phyloP scores from a whole-genome alignment of 2,329 filamentous ascomycete genomes.

The Hypoxylon rubiginosum region DNA sequence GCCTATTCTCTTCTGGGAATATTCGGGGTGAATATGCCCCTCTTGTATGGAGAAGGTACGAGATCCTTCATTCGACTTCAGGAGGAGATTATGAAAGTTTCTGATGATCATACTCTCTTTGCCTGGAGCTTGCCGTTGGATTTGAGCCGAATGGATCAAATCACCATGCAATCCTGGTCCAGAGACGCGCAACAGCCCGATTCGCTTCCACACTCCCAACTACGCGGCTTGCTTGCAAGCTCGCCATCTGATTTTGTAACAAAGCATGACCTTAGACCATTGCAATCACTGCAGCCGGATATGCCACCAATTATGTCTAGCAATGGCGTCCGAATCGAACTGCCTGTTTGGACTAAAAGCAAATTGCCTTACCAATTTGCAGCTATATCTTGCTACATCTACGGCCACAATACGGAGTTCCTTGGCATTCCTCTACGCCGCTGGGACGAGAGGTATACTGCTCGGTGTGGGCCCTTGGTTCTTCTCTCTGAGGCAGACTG shows the following conservation, averaged over 20 bases:
- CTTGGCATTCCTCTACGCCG: not conserved
- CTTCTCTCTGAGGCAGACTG: not conserved
- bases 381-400: not conserved
- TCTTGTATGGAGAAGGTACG: not conserved
- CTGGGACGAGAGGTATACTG: not conserved
- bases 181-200: not conserved
- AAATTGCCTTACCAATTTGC: not conserved
- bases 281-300: not conserved
- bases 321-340: not conserved
- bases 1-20: not conserved
- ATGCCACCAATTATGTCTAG: constrained; percentile 1
- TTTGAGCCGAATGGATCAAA: not conserved
- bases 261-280: not conserved
- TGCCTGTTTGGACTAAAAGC: not conserved
- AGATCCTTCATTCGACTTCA: not conserved
- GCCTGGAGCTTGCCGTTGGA: not conserved
- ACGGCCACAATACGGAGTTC: not conserved
- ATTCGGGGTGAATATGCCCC: not conserved
- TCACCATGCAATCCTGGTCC: not conserved
- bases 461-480: not conserved
- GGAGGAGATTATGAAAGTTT: constrained; percentile 1
- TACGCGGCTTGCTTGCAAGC: not conserved
- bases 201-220: not conserved
- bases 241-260: not conserved
- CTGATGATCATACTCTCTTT: constrained; percentile 2